Base-by-base conservation (phyloP, 768 basidiomycete species). In the Gloeostereum incarnatum region DNA sequence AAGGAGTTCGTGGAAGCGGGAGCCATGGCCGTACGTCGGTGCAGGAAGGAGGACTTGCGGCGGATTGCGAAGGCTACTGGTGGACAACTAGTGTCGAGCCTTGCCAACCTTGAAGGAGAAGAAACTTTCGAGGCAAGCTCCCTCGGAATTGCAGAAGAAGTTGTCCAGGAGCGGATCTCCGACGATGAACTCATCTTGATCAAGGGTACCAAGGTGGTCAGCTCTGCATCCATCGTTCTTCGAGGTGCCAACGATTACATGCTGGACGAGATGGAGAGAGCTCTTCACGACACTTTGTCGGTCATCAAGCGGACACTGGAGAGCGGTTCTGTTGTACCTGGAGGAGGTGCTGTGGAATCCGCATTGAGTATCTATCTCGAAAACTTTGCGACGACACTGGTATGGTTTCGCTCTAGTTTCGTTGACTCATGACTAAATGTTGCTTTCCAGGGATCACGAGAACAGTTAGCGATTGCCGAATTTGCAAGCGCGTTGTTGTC, bases 1-100 rank as follows among this genome's bases (percentile, higher is more conserved):
- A 99, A 99, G 58, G 96, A 98, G 62, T 99, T 98, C 50, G 88
- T 98, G 33, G 96, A 99, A 61, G 93, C 92, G 14, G 96, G 96
- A 27, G 94, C 94, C 1, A 98, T 98, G 86, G 96, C 93, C 31
- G 96, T 97, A 35, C 81, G 96, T 46, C 75, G 96, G 49, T 98
- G 96, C 65, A 80, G 85, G 58, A 99, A 99, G 61, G 96, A 99
- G 56, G 96, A 99, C 57, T 74, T 98, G 35, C 81, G 91, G 40
- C 81, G 96, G 36, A 98, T 98, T 49, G 96, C 96, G 19, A 94
- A 84, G 59, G 94, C 96, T 6, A 97, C 93, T 0, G 96, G 96
- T 18, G 96, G 92, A 6, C 89, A 88, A 18, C 69, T 98, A 27
- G 77, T 98, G 39, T 88, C 88, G 7, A 90, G 84, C 54, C 69